phyloP scores from a whole-genome alignment of 768 basidiomycete genomes.

The Tulasnella sp. region DNA sequence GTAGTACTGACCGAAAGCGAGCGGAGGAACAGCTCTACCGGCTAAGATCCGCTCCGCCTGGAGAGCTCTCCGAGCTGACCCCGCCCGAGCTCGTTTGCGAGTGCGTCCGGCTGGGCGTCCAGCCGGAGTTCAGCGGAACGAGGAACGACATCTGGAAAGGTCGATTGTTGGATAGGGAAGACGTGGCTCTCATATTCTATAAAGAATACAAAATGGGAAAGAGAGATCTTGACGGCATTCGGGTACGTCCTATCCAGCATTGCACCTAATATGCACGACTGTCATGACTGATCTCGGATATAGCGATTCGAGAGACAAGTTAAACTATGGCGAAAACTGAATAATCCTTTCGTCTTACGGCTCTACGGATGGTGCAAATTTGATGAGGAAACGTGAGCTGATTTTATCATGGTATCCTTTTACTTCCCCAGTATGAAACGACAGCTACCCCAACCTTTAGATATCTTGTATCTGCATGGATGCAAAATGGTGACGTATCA shows the following conservation, averaged over 20 bases:
- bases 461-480: not conserved
- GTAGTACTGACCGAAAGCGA: not conserved
- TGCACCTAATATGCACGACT: not conserved
- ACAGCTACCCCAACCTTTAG: not conserved
- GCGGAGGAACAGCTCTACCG: not conserved
- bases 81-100: not conserved
- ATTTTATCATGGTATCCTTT: too few species aligned
- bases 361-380: not conserved
- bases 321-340: constrained; percentile 7
- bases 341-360: not conserved
- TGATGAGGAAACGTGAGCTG: not conserved
- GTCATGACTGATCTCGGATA: not conserved
- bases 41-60: not conserved
- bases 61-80: not conserved
- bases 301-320: constrained; percentile 11
- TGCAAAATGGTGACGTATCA: not conserved
- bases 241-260: too few species aligned
- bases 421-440: too few species aligned
- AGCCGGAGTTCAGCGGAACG: not conserved
- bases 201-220: too few species aligned
- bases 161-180: too few species aligned
- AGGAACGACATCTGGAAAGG: constrained; percentile 24
- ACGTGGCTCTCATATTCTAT: too few species aligned
- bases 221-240: not conserved
- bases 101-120: too few species aligned